Evolutionary conservation across 352 stramenopile genomes (phyloP).

Genomic region (Phytophthora sojae): DNA sequence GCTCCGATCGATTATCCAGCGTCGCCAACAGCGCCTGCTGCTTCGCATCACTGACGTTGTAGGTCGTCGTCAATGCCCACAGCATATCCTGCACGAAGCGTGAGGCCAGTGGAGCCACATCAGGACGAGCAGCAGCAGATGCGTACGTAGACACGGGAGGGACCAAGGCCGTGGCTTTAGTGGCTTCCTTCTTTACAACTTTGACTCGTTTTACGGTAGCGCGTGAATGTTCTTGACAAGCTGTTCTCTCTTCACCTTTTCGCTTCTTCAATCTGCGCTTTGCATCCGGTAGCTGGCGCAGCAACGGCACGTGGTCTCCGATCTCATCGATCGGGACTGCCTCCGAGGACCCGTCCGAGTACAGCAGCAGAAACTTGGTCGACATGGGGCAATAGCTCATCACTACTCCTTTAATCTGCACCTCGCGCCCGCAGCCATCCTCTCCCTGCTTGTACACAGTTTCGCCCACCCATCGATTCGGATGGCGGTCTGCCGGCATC

Average conservation of each 20-base stretch:
- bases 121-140: neutral
- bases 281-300: neutral
- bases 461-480: constrained; percentile 14
- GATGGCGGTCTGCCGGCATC: constrained; percentile 6
- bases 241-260: neutral
- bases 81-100: constrained; percentile 12
- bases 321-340: constrained; percentile 22
- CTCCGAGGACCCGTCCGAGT: constrained; percentile 27
- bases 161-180: neutral
- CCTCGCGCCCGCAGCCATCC: constrained; percentile 8
- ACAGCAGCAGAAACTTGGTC: constrained; percentile 10
- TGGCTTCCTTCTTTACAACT: neutral
- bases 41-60: constrained; percentile 8
- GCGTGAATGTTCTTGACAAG: neutral
- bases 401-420: constrained; percentile 10
- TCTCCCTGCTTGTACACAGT: constrained; percentile 20
- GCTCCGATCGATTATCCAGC: constrained; percentile 11
- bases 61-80: constrained; percentile 9
- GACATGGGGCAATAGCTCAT: constrained; percentile 16
- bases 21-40: neutral
- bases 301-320: constrained; percentile 23
- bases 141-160: neutral
- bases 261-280: neutral
- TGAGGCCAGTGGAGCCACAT: neutral
- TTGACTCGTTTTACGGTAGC: constrained; percentile 6